These are phyloP conservation scores for Teratosphaeria destructans DNA, from an alignment of 2,329 filamentous ascomycete genomes.

Conservation along the genomic window DNA sequence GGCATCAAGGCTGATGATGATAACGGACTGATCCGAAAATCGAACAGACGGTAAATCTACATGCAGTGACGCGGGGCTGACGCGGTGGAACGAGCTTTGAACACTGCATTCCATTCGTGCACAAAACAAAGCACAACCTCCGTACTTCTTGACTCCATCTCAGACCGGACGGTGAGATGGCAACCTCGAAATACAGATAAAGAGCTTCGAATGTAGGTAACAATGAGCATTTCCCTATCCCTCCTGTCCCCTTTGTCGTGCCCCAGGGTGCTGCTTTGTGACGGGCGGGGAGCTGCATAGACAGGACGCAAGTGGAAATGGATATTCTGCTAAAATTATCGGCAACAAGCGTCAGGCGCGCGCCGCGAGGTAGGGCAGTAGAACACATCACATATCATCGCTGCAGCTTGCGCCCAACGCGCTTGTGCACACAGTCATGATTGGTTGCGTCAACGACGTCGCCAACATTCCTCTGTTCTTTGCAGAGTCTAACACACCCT, in stretches of 20 bases:
- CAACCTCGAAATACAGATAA: too few relatives aligned
- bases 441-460: background rate
- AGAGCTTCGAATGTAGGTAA: too few relatives aligned
- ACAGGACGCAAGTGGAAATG: too few relatives aligned
- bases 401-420: background rate
- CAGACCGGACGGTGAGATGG: too few relatives aligned
- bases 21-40: background rate
- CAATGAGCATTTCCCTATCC: background rate
- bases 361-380: background rate
- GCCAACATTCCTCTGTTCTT: background rate
- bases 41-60: background rate
- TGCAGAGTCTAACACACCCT: background rate
- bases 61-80: background rate
- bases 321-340: background rate
- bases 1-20: background rate
- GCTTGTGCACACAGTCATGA: background rate
- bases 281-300: too few relatives aligned
- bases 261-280: background rate
- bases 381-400: background rate
- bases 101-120: background rate
- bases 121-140: background rate
- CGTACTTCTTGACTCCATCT: too few relatives aligned
- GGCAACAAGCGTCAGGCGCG: background rate
- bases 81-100: background rate
- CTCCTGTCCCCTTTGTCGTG: background rate